Evolutionary conservation across 805 yeast species (phyloP).

Genomic region (Candida endomychidarum): DNA sequence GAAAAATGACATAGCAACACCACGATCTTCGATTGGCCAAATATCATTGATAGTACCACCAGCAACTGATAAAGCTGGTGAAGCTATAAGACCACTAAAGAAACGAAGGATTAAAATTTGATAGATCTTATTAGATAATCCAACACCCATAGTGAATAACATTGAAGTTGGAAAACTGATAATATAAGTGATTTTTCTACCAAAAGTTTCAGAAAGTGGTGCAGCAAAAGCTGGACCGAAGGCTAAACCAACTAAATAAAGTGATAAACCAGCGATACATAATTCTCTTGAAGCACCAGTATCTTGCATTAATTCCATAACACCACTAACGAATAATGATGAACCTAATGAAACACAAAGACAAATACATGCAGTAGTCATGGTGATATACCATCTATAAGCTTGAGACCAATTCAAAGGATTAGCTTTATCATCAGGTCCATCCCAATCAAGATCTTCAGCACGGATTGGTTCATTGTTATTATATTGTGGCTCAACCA

Average conservation of each 20-base stretch:
- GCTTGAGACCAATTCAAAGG: slow-evolving; percentile 68
- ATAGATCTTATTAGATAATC: slow-evolving; percentile 59
- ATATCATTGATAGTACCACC: slow-evolving; percentile 83
- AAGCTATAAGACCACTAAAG: slow-evolving; percentile 71
- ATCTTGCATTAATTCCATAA: slow-evolving; percentile 48
- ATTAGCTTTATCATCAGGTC: slow-evolving; percentile 57
- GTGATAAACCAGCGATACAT: slow-evolving; percentile 65
- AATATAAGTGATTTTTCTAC: slow-evolving; percentile 62
- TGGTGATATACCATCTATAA: slow-evolving; percentile 66
- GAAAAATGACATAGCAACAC: slow-evolving; percentile 75
- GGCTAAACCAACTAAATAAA: slow-evolving; percentile 70
- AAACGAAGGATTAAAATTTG: slow-evolving; percentile 67
- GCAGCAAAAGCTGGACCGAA: slow-evolving; percentile 71
- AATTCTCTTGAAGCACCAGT: slow-evolving; percentile 60
- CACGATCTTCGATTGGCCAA: slow-evolving; percentile 57
- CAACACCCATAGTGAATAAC: slow-evolving; percentile 75
- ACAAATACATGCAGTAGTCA: slow-evolving; percentile 64
- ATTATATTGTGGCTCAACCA: not conserved
- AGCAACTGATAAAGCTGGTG: slow-evolving; percentile 81
- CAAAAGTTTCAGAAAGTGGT: slow-evolving; percentile 68
- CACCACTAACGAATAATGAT: slow-evolving; percentile 66
- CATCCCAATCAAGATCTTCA: slow-evolving; percentile 53
- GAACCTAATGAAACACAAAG: slow-evolving; percentile 74
- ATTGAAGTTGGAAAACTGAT: slow-evolving; percentile 62
- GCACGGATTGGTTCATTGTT: no score